These are phyloP conservation scores for Spathaspora girioi DNA, from an alignment of 805 yeast genomes.

Conservation along the genomic window DNA sequence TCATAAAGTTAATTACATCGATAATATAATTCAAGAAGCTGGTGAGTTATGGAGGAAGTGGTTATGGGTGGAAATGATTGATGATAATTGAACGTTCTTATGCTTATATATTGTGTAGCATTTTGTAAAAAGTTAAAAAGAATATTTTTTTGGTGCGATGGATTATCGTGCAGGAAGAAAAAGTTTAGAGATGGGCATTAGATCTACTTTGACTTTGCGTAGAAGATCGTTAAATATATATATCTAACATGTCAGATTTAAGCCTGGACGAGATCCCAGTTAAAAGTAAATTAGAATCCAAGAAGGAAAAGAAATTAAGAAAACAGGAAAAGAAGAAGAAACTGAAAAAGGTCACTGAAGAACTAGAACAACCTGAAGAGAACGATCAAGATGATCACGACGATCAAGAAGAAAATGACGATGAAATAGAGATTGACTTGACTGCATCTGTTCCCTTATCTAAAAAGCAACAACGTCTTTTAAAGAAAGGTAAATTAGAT, in stretches of 20 bases:
- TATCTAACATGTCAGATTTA: background rate
- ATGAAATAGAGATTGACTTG: constrained; percentile 67
- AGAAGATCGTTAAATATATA: background rate
- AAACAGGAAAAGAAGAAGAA: constrained; percentile 18
- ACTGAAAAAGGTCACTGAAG: constrained; percentile 23
- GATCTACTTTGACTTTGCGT: background rate
- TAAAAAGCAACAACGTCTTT: constrained; percentile 82
- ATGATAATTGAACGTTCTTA: constrained; percentile 17
- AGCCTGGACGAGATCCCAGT: background rate
- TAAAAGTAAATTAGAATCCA: constrained; percentile 5
- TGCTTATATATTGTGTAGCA: background rate
- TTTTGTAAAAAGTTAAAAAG: background rate
- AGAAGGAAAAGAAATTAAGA: constrained; percentile 19
- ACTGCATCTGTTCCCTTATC: constrained; percentile 77
- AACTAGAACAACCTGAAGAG: constrained; percentile 27
- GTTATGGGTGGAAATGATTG: constrained; percentile 49
- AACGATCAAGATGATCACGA: constrained; percentile 8
- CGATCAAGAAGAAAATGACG: constrained; percentile 16
- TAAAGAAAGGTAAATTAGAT: constrained; percentile 78
- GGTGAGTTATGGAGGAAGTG: constrained; percentile 88
- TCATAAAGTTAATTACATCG: constrained; percentile 61
- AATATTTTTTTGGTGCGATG: background rate
- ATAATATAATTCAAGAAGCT: constrained; percentile 69
- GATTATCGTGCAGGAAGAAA: background rate
- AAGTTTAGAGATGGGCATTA: background rate